These are phyloP conservation scores for Camellia japonica DNA, from an alignment of 148 eudicot genomes.

Conservation along the genomic window DNA sequence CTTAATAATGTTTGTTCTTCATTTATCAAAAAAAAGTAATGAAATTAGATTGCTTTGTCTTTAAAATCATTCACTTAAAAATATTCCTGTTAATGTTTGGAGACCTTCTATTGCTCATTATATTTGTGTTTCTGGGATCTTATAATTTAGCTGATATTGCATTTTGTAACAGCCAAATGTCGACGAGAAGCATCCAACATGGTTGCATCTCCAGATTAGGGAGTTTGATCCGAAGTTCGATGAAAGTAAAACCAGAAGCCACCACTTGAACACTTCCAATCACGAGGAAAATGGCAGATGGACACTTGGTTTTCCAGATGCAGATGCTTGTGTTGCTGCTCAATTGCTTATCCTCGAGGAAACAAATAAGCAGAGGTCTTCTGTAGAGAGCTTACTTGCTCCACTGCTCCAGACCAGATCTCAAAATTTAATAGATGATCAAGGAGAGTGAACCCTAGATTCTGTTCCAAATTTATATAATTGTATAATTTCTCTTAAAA, in stretches of 20 bases:
- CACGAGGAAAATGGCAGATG: constrained; percentile 42
- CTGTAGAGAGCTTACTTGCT: constrained; percentile 42
- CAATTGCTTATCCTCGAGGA: constrained; percentile 37
- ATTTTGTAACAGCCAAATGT: constrained; percentile 35
- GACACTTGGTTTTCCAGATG: constrained; percentile 50
- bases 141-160: background rate
- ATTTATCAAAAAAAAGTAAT: too few species aligned
- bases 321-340: constrained; percentile 45
- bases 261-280: constrained; percentile 16
- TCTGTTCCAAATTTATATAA: background rate
- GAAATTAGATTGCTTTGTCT: background rate
- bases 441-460: constrained; percentile 28
- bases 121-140: constrained; percentile 1
- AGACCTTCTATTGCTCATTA: background rate
- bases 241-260: constrained; percentile 20
- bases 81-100: background rate
- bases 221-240: constrained; percentile 31
- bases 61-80: background rate
- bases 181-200: constrained; percentile 40
- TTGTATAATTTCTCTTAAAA: background rate
- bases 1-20: too few species aligned
- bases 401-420: constrained; percentile 36
- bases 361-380: constrained; percentile 45
- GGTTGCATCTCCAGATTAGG: constrained; percentile 51
- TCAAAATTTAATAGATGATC: constrained; percentile 23